Percentiles rank a stretch among this genome's conserved stretches.
phyloP scores from a whole-genome alignment of 345 rosid species.

The Salix brachista region DNA sequence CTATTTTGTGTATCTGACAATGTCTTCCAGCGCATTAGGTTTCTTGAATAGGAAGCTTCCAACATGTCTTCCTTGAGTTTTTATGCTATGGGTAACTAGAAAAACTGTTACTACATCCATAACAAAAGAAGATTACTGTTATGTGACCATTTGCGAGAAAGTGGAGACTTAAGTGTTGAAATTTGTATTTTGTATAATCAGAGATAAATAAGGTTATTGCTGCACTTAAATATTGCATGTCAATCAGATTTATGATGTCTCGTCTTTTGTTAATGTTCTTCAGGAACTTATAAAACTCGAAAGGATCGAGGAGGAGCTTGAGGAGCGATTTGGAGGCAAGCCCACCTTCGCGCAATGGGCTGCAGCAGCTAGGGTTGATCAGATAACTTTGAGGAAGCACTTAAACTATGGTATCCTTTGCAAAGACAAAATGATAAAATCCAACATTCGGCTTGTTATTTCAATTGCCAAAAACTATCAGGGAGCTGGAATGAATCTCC shows the following conservation, averaged over 20 bases:
- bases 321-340: conserved; percentile 57
- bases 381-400: conserved; percentile 63
- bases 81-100: neutral
- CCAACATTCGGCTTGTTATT: conserved; percentile 92
- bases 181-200: neutral
- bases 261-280: conserved; percentile 1
- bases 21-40: neutral
- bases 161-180: neutral
- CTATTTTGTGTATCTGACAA: neutral
- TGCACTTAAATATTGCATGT: neutral
- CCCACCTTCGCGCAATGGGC: conserved; percentile 91
- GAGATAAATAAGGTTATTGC: neutral
- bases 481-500: conserved; percentile 85
- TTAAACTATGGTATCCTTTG: conserved; percentile 60
- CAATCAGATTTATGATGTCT: conserved; percentile 16
- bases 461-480: conserved; percentile 92
- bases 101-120: neutral
- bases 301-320: conserved; percentile 67
- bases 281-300: conserved; percentile 88
- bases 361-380: conserved; percentile 81
- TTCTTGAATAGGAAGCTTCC: neutral
- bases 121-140: neutral
- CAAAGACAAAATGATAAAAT: conserved; percentile 91
- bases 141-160: neutral
- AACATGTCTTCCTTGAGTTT: neutral